Percentiles rank a stretch among this genome's conserved stretches.
phyloP scores from a whole-genome alignment of 2,329 filamentous ascomycete genomes.

The Diaporthe velutina region DNA sequence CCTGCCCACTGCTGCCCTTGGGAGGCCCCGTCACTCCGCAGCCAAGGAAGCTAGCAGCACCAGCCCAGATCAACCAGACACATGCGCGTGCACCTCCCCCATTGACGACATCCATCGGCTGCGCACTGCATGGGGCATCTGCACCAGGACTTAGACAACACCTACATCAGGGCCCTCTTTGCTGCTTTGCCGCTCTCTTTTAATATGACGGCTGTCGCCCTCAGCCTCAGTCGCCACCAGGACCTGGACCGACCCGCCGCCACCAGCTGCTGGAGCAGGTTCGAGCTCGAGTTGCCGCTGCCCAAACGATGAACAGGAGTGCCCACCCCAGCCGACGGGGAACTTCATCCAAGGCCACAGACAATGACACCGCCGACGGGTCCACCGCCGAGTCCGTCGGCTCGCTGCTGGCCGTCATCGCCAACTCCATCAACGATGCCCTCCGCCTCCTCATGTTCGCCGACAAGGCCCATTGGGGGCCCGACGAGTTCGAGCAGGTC shows the following conservation, averaged over 20 bases:
- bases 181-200: conserved; percentile 20
- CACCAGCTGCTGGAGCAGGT: conserved; percentile 28
- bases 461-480: conserved; percentile 70
- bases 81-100: conserved; percentile 7
- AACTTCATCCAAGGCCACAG: conserved; percentile 23
- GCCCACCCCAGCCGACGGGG: conserved; percentile 32
- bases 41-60: conserved; percentile 5
- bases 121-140: conserved; percentile 25
- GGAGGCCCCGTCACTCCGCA: conserved; percentile 29
- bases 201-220: conserved; percentile 40
- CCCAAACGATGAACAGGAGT: conserved; percentile 39
- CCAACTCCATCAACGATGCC: conserved; percentile 64
- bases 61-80: conserved; percentile 16
- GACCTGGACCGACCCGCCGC: conserved; percentile 35
- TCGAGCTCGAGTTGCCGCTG: conserved; percentile 32
- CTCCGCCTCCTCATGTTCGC: conserved; percentile 67
- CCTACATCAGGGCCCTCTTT: conserved; percentile 29
- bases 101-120: conserved; percentile 33
- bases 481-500: conserved; percentile 71
- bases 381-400: conserved; percentile 63
- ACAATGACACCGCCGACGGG: conserved; percentile 28
- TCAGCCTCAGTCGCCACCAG: conserved; percentile 35
- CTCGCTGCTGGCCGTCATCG: conserved; percentile 69
- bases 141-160: background rate
- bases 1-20: background rate